These are phyloP conservation scores for Monosporascus sp. DNA, from an alignment of 2,329 filamentous ascomycete genomes.

Conservation along the genomic window DNA sequence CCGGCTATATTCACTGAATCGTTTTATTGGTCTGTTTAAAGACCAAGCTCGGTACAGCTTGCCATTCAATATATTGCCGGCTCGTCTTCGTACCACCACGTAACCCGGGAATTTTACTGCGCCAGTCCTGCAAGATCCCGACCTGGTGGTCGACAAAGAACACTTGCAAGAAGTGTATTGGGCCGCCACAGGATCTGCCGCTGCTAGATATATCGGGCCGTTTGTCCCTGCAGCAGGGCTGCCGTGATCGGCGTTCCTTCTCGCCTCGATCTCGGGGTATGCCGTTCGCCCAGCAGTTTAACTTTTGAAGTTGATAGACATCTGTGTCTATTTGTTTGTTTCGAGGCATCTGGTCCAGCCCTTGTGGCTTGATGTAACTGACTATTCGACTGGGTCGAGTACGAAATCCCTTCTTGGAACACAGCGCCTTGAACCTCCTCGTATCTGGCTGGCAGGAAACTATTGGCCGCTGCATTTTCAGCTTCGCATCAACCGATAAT, in stretches of 20 bases:
- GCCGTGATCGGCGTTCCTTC: not conserved
- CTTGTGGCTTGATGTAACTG: not conserved
- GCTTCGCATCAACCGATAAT: not conserved
- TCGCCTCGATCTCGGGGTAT: not conserved
- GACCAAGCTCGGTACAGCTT: slow-evolving; percentile 16
- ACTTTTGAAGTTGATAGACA: not conserved
- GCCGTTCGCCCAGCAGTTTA: not conserved
- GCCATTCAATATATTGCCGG: slow-evolving; percentile 22
- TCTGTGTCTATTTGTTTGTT: not conserved
- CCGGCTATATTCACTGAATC: slow-evolving; percentile 24
- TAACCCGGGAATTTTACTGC: not conserved
- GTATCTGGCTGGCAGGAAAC: not conserved
- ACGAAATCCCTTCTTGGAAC: not conserved
- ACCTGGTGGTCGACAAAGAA: not conserved
- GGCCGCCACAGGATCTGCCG: not conserved
- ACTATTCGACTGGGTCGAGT: not conserved
- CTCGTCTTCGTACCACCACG: not conserved
- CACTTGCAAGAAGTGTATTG: not conserved
- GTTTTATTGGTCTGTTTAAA: slow-evolving; percentile 13
- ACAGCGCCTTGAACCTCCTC: not conserved
- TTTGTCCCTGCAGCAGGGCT: not conserved
- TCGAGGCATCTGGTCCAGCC: not conserved
- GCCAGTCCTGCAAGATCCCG: not conserved
- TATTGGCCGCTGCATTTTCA: not conserved
- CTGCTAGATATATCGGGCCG: not conserved